Evolutionary conservation across 2,329 filamentous ascomycete species (phyloP).

Genomic region (Fusarium sp.): DNA sequence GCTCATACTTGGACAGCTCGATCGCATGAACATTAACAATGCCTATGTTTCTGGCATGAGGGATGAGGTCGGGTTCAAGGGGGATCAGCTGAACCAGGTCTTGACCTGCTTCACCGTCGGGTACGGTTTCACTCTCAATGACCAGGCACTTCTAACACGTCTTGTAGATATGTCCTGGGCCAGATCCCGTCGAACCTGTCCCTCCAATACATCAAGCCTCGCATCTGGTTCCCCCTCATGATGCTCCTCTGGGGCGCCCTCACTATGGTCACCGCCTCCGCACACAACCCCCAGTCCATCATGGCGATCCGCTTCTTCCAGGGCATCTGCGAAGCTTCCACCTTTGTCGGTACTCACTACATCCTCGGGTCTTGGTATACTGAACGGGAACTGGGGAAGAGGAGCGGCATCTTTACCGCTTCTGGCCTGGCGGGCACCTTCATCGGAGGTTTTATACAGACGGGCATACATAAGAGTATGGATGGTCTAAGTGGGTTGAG

Average conservation of each 20-base stretch:
- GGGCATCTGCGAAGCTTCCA: constrained; percentile 53
- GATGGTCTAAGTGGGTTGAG: constrained; percentile 64
- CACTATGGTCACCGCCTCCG: constrained; percentile 66
- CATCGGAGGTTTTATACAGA: constrained; percentile 67
- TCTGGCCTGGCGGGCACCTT: constrained; percentile 68
- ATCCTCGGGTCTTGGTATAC: constrained; percentile 69
- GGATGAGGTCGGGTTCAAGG: constrained; percentile 60
- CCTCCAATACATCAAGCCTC: constrained; percentile 71
- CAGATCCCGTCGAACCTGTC: constrained; percentile 72
- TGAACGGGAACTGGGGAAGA: constrained; percentile 69
- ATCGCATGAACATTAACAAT: constrained; percentile 54
- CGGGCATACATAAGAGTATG: constrained; percentile 66
- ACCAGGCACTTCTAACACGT: not conserved
- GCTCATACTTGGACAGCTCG: constrained; percentile 42
- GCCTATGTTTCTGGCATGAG: constrained; percentile 60
- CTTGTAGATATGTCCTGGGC: constrained; percentile 59
- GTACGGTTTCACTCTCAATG: constrained; percentile 36
- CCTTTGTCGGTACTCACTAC: constrained; percentile 57
- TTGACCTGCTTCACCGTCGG: constrained; percentile 53
- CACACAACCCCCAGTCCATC: constrained; percentile 51
- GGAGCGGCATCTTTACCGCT: constrained; percentile 72
- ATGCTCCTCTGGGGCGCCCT: constrained; percentile 73
- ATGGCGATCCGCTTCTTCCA: constrained; percentile 56
- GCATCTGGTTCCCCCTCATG: constrained; percentile 73
- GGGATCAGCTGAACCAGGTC: constrained; percentile 55